Evolutionary conservation across 495 filamentous ascomycete species (phyloP).

Genomic region (Hypoxylon intermedium): DNA sequence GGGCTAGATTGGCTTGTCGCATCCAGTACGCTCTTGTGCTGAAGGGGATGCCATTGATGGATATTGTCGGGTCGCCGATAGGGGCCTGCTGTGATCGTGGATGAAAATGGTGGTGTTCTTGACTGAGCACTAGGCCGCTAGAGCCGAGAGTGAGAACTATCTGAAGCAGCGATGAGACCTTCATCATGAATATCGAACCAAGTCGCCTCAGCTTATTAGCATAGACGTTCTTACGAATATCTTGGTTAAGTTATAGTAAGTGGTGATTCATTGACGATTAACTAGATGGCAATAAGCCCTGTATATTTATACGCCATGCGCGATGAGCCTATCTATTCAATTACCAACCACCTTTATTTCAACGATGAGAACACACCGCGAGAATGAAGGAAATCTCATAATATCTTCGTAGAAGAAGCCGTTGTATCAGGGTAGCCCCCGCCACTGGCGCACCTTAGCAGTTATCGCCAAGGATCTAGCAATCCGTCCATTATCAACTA

Average conservation of each 20-base stretch:
- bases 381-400: too few relatives aligned
- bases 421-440: conserved; percentile 8
- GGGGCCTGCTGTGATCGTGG: conserved; percentile 10
- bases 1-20: conserved; percentile 55
- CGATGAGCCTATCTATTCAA: not conserved
- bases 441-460: conserved; percentile 1
- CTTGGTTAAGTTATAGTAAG: too few relatives aligned
- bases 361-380: not conserved
- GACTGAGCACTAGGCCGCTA: conserved; percentile 2
- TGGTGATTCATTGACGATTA: too few relatives aligned
- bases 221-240: not conserved
- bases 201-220: too few relatives aligned
- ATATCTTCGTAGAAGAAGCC: too few relatives aligned
- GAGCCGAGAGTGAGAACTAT: not conserved
- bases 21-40: conserved; percentile 56
- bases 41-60: conserved; percentile 45
- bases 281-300: too few relatives aligned
- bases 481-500: too few relatives aligned
- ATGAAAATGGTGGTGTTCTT: conserved; percentile 21
- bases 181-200: not conserved
- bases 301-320: not conserved
- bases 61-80: conserved; percentile 31
- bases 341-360: conserved; percentile 6
- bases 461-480: conserved; percentile 12
- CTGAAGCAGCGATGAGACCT: not conserved